These are phyloP conservation scores for Vinca major DNA, from an alignment of 305 asterid species.

Conservation along the genomic window DNA sequence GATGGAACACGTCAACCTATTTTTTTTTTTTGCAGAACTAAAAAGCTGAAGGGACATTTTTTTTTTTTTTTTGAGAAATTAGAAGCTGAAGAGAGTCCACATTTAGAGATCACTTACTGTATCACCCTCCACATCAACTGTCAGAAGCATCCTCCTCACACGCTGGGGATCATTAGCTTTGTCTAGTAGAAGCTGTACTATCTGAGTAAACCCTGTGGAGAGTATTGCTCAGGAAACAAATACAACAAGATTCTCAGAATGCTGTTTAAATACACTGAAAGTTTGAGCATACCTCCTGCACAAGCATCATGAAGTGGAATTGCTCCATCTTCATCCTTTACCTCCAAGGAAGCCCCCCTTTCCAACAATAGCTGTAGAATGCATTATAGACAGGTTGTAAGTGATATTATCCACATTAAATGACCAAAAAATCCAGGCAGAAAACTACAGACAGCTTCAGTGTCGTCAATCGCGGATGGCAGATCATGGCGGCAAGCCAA, in stretches of 20 bases:
- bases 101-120: conserved; percentile 45
- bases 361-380: conserved; percentile 60
- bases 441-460: no score
- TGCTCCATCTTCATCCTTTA: conserved; percentile 86
- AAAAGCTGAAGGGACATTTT: background rate
- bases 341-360: conserved; percentile 76
- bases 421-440: background rate
- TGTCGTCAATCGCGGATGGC: no score
- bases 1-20: background rate
- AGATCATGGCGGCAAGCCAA: no score
- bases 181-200: conserved; percentile 52
- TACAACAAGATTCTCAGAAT: background rate
- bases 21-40: background rate
- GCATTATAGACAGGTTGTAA: background rate
- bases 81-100: background rate
- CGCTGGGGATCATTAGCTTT: conserved; percentile 40
- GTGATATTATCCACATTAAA: background rate
- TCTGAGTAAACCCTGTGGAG: conserved; percentile 56
- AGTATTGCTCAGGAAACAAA: conserved; percentile 7
- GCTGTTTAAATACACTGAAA: background rate
- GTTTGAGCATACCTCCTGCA: conserved; percentile 65
- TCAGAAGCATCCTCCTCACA: conserved; percentile 61
- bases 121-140: conserved; percentile 80
- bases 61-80: background rate
- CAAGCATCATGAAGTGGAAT: conserved; percentile 95